Evolutionary conservation across 148 eudicot species (phyloP).

Genomic region (Diospyros lotus): DNA sequence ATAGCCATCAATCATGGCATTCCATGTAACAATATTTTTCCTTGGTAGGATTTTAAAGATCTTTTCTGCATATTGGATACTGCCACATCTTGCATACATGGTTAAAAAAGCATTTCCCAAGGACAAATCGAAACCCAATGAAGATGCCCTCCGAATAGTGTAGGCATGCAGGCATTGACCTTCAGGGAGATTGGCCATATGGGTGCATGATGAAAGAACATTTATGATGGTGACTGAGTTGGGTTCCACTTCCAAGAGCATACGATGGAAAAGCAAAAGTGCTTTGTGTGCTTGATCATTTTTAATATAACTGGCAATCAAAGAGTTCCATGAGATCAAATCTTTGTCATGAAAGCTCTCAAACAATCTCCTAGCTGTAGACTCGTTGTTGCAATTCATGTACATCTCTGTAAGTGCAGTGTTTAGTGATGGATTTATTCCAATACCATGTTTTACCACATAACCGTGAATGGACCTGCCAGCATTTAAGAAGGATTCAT

Average conservation of each 20-base stretch:
- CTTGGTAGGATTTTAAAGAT: constrained; percentile 29
- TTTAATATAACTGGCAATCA: constrained; percentile 34
- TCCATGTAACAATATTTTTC: constrained; percentile 41
- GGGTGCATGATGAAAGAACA: constrained; percentile 38
- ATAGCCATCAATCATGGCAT: constrained; percentile 39
- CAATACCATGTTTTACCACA: constrained; percentile 29
- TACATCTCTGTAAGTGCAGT: constrained; percentile 49
- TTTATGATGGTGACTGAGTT: constrained; percentile 33
- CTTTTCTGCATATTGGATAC: constrained; percentile 29
- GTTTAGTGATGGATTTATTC: constrained; percentile 27
- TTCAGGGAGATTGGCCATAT: constrained; percentile 36
- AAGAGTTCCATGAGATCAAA: constrained; percentile 42
- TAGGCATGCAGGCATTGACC: constrained; percentile 49
- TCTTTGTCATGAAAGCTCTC: constrained; percentile 34
- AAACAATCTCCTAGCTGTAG: constrained; percentile 32
- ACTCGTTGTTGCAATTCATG: constrained; percentile 35
- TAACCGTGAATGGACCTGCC: constrained; percentile 43
- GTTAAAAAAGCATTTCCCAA: constrained; percentile 38
- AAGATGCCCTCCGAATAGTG: constrained; percentile 26
- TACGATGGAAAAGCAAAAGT: constrained; percentile 23
- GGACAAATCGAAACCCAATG: constrained; percentile 23
- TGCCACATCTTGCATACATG: constrained; percentile 56
- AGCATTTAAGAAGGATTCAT: constrained; percentile 18
- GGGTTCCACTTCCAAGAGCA: constrained; percentile 38
- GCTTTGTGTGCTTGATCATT: constrained; percentile 28